Conservation (phyloP, 1,284 basidiomycete species). For the Anthracocystis walkeri region DNA sequence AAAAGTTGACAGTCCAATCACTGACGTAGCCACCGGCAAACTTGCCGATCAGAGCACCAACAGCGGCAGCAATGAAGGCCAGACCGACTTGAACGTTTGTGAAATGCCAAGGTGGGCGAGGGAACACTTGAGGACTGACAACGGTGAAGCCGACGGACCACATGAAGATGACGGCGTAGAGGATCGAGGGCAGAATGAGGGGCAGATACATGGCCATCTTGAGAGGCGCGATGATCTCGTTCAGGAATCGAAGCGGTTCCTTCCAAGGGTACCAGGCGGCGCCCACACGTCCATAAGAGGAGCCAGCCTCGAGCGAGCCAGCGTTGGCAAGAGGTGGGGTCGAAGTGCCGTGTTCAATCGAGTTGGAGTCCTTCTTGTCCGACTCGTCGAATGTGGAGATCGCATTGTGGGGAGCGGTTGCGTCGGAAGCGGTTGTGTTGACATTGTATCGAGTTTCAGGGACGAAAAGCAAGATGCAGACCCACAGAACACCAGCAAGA, state of each 20-base stretch:
- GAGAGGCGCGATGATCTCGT: conserved; percentile 61
- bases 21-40: conserved; percentile 67
- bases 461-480: conserved; percentile 64
- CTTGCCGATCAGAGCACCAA: conserved; percentile 69
- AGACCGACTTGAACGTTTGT: conserved; percentile 61
- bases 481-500: conserved; percentile 60
- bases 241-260: conserved; percentile 61
- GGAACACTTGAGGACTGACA: conserved; percentile 66
- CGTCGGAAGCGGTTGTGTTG: conserved; percentile 8
- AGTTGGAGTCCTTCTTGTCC: conserved; percentile 34
- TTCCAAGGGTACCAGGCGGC: conserved; percentile 68
- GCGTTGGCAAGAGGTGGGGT: conserved; percentile 27
- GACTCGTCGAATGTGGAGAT: conserved; percentile 10
- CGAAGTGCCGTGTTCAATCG: conserved; percentile 29
- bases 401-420: not conserved
- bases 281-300: conserved; percentile 54
- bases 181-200: conserved; percentile 61
- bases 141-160: conserved; percentile 69
- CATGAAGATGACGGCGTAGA: conserved; percentile 68
- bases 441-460: conserved; percentile 69
- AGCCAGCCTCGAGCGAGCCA: conserved; percentile 17
- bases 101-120: conserved; percentile 67
- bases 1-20: conserved; percentile 63
- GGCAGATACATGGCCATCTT: conserved; percentile 46
- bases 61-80: conserved; percentile 67